A percentile compares a stretch with the other conserved stretches of the same genome.
Evolutionary conservation across 176 grass and related monocot species (phyloP).

Genomic region (Ampelocalamus luodianensis): DNA sequence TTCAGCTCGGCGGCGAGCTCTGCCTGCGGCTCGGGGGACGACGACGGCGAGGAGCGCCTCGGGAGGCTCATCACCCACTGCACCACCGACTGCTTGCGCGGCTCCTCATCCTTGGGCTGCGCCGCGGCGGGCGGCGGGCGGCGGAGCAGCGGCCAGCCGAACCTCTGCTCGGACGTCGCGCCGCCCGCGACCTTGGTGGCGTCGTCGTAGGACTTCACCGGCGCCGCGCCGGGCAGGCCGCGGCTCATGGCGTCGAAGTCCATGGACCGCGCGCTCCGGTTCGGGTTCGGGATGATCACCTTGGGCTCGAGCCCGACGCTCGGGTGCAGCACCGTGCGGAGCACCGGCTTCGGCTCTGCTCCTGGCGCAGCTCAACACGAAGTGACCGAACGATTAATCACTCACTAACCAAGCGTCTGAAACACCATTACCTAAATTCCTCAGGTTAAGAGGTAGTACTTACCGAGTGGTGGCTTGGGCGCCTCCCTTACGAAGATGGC

Average conservation of each 20-base stretch:
- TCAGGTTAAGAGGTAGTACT: neutral
- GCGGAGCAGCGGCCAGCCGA: conserved; percentile 91
- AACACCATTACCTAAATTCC: neutral
- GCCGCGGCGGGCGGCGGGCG: conserved; percentile 4
- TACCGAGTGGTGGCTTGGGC: conserved; percentile 58
- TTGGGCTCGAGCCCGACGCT: conserved; percentile 72
- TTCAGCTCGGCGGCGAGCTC: conserved; percentile 64
- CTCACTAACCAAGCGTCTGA: conserved; percentile 19
- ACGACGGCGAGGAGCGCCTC: conserved; percentile 43
- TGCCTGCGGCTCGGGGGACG: conserved; percentile 26
- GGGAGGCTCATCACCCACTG: conserved; percentile 98
- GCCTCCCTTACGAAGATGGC: conserved; percentile 71
- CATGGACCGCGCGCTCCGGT: conserved; percentile 56
- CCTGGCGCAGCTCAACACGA: conserved; percentile 42
- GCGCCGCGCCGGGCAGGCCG: neutral
- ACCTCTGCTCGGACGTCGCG: conserved; percentile 47
- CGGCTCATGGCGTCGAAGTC: conserved; percentile 41
- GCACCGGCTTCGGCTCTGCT: conserved; percentile 66
- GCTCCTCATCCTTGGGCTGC: conserved; percentile 27
- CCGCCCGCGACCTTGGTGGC: neutral
- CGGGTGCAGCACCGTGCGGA: conserved; percentile 71
- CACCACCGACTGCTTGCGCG: conserved; percentile 81
- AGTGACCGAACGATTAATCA: conserved; percentile 24
- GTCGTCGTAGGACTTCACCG: conserved; percentile 25
- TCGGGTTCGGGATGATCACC: conserved; percentile 71